Evolutionary conservation across 306 rosid species (phyloP).

Genomic region (Morella rubra): DNA sequence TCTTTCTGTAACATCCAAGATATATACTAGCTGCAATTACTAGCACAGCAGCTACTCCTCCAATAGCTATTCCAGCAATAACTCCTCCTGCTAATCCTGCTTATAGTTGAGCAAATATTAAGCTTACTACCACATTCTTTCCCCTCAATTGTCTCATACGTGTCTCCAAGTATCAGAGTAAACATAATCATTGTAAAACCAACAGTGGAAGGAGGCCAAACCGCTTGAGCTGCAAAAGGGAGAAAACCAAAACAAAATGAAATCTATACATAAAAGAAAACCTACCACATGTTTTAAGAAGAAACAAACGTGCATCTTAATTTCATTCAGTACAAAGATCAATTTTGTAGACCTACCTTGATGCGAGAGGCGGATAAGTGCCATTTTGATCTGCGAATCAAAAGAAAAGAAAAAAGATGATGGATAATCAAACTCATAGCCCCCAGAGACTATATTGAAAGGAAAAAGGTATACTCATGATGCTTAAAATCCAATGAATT

Average conservation of each 20-base stretch:
- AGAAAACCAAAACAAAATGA: slow-evolving; percentile 22
- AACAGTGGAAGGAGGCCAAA: slow-evolving; percentile 46
- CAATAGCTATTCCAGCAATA: slow-evolving; percentile 70
- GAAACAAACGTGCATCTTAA: slow-evolving; percentile 12
- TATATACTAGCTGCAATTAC: slow-evolving; percentile 51
- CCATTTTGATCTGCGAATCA: slow-evolving; percentile 56
- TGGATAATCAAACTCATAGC: neutral
- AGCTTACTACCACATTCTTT: slow-evolving; percentile 32
- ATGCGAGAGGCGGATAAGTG: slow-evolving; percentile 39
- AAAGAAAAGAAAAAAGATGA: slow-evolving; percentile 22
- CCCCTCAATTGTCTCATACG: slow-evolving; percentile 21
- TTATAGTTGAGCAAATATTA: slow-evolving; percentile 37
- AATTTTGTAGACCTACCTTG: slow-evolving; percentile 49
- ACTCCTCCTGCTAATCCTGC: slow-evolving; percentile 70
- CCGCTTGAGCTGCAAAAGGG: slow-evolving; percentile 68
- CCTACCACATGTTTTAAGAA: slow-evolving; percentile 11
- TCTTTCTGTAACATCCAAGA: slow-evolving; percentile 50
- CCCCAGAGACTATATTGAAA: neutral
- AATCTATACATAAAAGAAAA: slow-evolving; percentile 15
- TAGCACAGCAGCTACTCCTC: slow-evolving; percentile 55
- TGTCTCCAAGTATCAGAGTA: slow-evolving; percentile 28
- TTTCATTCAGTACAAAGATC: slow-evolving; percentile 15
- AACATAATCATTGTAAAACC: slow-evolving; percentile 23
- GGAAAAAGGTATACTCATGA: neutral
- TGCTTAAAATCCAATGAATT: neutral